phyloP scores from a whole-genome alignment of 768 basidiomycete genomes.

The Symmetrospora coprosmae region DNA sequence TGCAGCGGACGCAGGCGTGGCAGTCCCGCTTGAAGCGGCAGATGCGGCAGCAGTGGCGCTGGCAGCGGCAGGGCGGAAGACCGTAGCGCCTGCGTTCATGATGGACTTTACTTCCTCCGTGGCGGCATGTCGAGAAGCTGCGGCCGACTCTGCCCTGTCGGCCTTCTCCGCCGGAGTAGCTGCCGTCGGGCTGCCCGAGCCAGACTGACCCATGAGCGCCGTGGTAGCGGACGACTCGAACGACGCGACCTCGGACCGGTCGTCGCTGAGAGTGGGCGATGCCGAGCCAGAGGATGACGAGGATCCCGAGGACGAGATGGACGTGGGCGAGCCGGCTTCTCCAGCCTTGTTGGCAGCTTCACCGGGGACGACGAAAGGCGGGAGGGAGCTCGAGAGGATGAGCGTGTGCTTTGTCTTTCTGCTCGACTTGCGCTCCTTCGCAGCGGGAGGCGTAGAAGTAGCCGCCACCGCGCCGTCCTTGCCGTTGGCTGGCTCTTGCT shows the following conservation, averaged over 20 bases:
- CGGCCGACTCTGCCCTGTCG: no score
- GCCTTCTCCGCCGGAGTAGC: no score
- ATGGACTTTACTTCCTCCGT: no score
- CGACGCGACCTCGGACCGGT: neutral
- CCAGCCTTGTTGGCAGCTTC: neutral
- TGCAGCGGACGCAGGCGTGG: neutral
- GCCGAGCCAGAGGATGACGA: neutral
- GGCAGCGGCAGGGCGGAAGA: slow-evolving; percentile 1
- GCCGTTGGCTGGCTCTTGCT: neutral
- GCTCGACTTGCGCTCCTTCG: neutral
- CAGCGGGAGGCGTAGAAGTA: neutral
- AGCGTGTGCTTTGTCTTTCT: slow-evolving; percentile 1
- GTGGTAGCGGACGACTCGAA: neutral
- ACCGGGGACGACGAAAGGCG: slow-evolving; percentile 1
- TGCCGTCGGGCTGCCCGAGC: neutral
- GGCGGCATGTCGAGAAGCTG: no score
- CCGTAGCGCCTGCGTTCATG: no score
- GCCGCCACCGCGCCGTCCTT: neutral
- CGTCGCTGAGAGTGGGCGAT: neutral
- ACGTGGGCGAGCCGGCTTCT: no score
- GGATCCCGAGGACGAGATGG: neutral
- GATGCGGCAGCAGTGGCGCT: slow-evolving; percentile 4
- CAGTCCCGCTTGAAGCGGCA: neutral
- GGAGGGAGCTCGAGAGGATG: slow-evolving; percentile 7
- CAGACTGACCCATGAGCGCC: neutral